phyloP scores from a whole-genome alignment of 768 basidiomycete genomes.

The Lyophyllum decastes region DNA sequence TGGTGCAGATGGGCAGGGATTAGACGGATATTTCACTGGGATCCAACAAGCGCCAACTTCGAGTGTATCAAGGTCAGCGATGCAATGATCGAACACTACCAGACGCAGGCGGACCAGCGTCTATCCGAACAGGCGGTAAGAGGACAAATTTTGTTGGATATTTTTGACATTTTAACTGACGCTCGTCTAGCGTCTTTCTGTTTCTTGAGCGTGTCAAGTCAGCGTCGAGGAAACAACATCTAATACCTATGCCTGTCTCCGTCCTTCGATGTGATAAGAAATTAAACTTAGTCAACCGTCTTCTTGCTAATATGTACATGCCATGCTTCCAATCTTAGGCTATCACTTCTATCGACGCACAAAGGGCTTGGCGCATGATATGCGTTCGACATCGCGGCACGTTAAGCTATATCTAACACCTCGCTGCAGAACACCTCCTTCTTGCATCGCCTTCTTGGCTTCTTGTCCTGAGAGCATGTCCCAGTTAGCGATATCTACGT shows the following conservation, averaged over 20 bases:
- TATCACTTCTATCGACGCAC: slow-evolving; percentile 22
- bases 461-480: slow-evolving; percentile 44
- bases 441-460: slow-evolving; percentile 36
- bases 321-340: neutral
- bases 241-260: neutral
- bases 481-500: slow-evolving; percentile 57
- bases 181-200: neutral
- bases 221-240: neutral
- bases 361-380: slow-evolving; percentile 37
- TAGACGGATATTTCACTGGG: slow-evolving; percentile 57
- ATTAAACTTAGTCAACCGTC: neutral
- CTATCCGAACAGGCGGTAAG: slow-evolving; percentile 27
- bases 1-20: slow-evolving; percentile 62
- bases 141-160: neutral
- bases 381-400: slow-evolving; percentile 78
- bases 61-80: slow-evolving; percentile 45
- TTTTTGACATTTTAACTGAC: neutral
- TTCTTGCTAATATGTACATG: neutral
- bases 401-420: slow-evolving; percentile 78
- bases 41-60: slow-evolving; percentile 35
- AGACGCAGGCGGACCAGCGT: slow-evolving; percentile 46
- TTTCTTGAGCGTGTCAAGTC: neutral
- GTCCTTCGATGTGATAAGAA: neutral
- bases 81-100: slow-evolving; percentile 37
- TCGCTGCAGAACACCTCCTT: slow-evolving; percentile 58